These are phyloP conservation scores for Skeletonema menzelii DNA, from an alignment of 108 stramenopile genomes.

Conservation along the genomic window DNA sequence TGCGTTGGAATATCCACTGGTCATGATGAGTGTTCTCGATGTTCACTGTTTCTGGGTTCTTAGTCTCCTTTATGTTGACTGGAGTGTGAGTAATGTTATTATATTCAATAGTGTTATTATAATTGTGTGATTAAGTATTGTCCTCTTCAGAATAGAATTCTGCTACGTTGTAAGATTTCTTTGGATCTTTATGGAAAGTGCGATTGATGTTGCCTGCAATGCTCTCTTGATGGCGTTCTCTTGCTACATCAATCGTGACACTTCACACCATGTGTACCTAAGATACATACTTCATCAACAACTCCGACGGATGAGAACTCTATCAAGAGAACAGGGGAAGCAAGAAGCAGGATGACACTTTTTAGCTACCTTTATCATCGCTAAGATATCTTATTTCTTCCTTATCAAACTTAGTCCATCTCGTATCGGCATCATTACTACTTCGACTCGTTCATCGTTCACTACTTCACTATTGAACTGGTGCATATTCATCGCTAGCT, in stretches of 20 bases:
- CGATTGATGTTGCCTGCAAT: background rate
- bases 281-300: too few species aligned
- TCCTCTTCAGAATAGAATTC: background rate
- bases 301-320: background rate
- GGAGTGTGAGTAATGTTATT: too few species aligned
- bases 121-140: too few species aligned
- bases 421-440: constrained; percentile 81
- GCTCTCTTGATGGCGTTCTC: too few species aligned
- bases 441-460: constrained; percentile 74
- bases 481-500: constrained; percentile 87
- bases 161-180: background rate
- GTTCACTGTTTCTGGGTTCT: background rate
- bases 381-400: constrained; percentile 39
- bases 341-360: background rate
- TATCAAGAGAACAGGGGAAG: background rate
- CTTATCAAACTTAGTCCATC: constrained; percentile 91
- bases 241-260: too few species aligned
- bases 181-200: background rate
- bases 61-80: background rate
- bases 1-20: constrained; percentile 31
- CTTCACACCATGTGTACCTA: too few species aligned
- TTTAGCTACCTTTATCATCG: background rate
- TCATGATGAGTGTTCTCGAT: constrained; percentile 29
- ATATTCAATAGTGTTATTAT: too few species aligned
- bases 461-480: constrained; percentile 81